Conservation (phyloP, 2,329 filamentous ascomycete genomes). For the Colletotrichum salicis region DNA sequence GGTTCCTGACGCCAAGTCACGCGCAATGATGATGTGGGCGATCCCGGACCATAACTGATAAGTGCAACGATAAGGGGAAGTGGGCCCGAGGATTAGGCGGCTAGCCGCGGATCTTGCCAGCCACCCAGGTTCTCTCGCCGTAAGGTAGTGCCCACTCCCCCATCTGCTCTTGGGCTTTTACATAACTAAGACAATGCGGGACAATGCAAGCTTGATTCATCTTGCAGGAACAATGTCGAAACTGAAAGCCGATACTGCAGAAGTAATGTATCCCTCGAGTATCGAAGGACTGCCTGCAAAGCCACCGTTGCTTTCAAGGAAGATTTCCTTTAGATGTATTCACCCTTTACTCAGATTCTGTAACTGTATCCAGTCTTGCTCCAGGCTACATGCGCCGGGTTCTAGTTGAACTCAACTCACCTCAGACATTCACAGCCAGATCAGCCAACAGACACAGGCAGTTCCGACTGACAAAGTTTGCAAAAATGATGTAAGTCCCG, state of each 20-base stretch:
- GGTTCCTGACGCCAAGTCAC: conserved; percentile 36
- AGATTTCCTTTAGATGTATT: not conserved
- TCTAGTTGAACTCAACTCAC: not conserved
- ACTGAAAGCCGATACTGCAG: not conserved
- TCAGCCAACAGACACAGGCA: not conserved
- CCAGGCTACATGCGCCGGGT: not conserved
- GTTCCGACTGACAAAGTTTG: not conserved
- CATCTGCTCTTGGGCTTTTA: not conserved
- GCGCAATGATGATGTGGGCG: conserved; percentile 37
- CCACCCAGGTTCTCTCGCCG: not conserved
- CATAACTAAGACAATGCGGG: conserved; percentile 1
- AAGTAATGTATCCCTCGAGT: not conserved
- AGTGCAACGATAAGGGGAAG: conserved; percentile 11
- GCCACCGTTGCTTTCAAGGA: not conserved
- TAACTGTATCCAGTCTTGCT: no score
- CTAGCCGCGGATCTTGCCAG: conserved; percentile 14
- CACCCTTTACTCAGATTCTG: not conserved
- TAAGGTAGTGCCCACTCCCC: not conserved
- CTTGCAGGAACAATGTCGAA: conserved; percentile 7
- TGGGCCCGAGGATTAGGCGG: conserved; percentile 20
- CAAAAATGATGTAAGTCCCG: not conserved
- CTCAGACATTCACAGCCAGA: not conserved
- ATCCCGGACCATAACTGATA: conserved; percentile 32
- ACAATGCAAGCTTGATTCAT: conserved; percentile 18
- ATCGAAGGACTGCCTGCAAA: not conserved